Conservation (phyloP, 805 yeast genomes). For the Starmerella stigmatis region DNA sequence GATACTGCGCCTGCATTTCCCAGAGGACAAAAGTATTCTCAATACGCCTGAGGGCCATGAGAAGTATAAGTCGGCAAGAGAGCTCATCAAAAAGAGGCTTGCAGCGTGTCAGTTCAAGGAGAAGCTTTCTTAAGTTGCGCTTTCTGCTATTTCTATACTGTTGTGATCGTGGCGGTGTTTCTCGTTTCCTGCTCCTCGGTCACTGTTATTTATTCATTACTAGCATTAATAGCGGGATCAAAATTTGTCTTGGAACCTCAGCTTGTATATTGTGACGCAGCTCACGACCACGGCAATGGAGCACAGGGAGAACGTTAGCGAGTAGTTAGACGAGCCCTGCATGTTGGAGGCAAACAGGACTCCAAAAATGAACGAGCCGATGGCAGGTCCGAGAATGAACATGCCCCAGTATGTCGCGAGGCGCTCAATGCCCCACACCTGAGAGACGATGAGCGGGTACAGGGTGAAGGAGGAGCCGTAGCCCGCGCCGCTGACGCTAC, state of each 20-base stretch:
- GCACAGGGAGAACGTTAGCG: constrained; percentile 16
- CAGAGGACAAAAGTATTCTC: neutral
- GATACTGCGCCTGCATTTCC: constrained; percentile 7
- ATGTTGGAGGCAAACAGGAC: constrained; percentile 54
- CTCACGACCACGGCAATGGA: constrained; percentile 14
- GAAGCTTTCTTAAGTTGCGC: neutral
- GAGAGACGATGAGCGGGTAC: constrained; percentile 73
- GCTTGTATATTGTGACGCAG: constrained; percentile 8
- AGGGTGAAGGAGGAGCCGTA: constrained; percentile 82
- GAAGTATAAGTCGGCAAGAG: neutral
- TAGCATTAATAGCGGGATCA: neutral
- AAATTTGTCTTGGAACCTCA: constrained; percentile 5
- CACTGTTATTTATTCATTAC: neutral
- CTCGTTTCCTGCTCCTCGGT: too few relatives aligned
- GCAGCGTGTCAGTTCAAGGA: neutral
- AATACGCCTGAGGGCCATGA: neutral
- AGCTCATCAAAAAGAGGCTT: neutral
- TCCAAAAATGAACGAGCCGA: constrained; percentile 64
- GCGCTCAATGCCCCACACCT: constrained; percentile 77
- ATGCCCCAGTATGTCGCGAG: constrained; percentile 92
- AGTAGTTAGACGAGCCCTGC: constrained; percentile 33
- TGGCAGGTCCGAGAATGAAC: constrained; percentile 78
- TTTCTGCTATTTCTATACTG: too few relatives aligned
- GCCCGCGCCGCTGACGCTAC: constrained; percentile 52
- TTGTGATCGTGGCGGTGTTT: too few relatives aligned